Base-by-base conservation (phyloP, 2,329 filamentous ascomycete species). In the Arthrobotrys entomopaga region DNA sequence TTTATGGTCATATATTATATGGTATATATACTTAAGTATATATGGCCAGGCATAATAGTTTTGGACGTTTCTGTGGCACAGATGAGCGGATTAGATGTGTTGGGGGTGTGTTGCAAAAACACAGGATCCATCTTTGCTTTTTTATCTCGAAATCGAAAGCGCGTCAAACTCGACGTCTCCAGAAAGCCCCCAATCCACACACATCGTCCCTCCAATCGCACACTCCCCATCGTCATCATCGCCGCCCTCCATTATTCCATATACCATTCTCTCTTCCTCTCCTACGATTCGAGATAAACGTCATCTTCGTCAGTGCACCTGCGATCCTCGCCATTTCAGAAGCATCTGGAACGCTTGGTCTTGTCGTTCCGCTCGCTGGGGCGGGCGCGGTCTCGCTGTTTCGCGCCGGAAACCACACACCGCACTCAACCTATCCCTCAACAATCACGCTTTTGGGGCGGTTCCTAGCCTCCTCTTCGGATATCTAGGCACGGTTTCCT, bases 101-200 rank as follows among this genome's bases (percentile, higher is more conserved):
- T 70, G 65, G 50, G 52, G 19, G 3, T 63, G 58, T n/a, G 60
- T 22, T 65, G 67, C 42, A 40, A 29, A 40, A 34, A 42, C 48
- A 52, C 54, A 19, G 60, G 54, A 60, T 64, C 24, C 56, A 8
- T 53, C 48, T 60, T 73, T 65, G 60, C 61, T 73, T 73, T 73
- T 65, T 73, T 69, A 69, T 69, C 54, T 73, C 54, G 61, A 72
- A 65, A 66, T 65, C 60, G 61, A 49, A 52, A 48, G 60, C 69
- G 69, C 61, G 61, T 73, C 69, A 73, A 73, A 73, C 69, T 73
- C 50, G 60, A 61, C 65, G 40, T 61, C 65, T 54, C 58, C 48
- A 22, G 42, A 38, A 22, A 50, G 19, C 50, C 20, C 56, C 48
- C 24, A 10, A 19, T 20, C 50, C 50, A 34, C 42, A 38, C 43